Conservation (phyloP, 2,329 filamentous ascomycete genomes). For the Geosmithia morbida region DNA sequence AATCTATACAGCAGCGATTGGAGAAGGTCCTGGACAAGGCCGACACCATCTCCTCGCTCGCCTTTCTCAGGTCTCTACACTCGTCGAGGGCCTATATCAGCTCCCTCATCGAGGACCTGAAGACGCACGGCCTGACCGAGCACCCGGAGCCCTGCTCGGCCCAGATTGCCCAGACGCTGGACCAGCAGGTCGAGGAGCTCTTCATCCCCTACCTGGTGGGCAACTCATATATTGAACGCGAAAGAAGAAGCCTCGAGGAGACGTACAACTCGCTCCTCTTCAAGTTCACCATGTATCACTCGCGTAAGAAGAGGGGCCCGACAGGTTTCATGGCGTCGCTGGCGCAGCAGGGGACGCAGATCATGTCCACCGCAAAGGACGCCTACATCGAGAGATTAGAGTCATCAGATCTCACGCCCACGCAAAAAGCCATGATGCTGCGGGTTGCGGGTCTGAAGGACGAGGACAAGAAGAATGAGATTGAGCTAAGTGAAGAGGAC, state of each 20-base stretch:
- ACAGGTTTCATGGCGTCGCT: slow-evolving; percentile 88
- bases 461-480: slow-evolving; percentile 66
- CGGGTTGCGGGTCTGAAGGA: slow-evolving; percentile 68
- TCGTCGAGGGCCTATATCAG: slow-evolving; percentile 83
- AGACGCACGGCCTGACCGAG: slow-evolving; percentile 86
- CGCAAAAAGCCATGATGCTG: slow-evolving; percentile 82
- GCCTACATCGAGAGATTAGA: slow-evolving; percentile 82
- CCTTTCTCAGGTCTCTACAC: slow-evolving; percentile 82
- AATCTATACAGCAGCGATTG: slow-evolving; percentile 90
- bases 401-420: slow-evolving; percentile 73
- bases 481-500: slow-evolving; percentile 83
- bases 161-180: slow-evolving; percentile 63
- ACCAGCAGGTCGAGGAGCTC: slow-evolving; percentile 63
- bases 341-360: slow-evolving; percentile 77
- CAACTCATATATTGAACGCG: slow-evolving; percentile 56
- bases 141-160: slow-evolving; percentile 84
- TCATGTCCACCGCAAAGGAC: slow-evolving; percentile 78
- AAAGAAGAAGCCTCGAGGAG: slow-evolving; percentile 59
- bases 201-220: slow-evolving; percentile 58
- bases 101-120: slow-evolving; percentile 78
- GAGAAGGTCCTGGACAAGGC: slow-evolving; percentile 96
- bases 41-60: slow-evolving; percentile 76
- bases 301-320: slow-evolving; percentile 70
- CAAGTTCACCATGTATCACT: slow-evolving; percentile 95
- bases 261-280: slow-evolving; percentile 84